Percentiles rank a stretch among this genome's conserved stretches.
Evolutionary conservation across 352 stramenopile genomes (phyloP).

Genomic region (Phytophthora foliorum): DNA sequence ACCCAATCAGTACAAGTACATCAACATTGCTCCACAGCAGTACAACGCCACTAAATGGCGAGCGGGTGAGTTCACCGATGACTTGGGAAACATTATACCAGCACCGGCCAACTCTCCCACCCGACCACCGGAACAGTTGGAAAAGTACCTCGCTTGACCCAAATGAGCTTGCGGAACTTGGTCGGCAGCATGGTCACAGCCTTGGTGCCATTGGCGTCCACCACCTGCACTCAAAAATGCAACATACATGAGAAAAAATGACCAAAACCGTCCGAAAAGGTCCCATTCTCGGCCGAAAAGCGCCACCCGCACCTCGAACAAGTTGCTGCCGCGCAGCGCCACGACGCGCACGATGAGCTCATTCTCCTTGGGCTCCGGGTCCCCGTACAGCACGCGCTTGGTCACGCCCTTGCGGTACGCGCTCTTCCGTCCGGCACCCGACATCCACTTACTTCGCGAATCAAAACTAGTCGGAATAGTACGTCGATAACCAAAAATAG

Average conservation of each 20-base stretch:
- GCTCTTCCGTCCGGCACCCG: constrained; percentile 90
- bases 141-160: constrained; percentile 93
- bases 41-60: not conserved
- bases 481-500: too few relatives aligned
- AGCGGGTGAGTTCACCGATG: not conserved
- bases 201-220: constrained; percentile 62
- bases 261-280: not conserved
- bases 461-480: constrained; percentile 10
- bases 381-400: constrained; percentile 91
- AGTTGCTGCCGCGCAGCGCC: constrained; percentile 94
- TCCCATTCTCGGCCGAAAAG: not conserved
- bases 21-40: not conserved
- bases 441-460: constrained; percentile 64
- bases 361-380: constrained; percentile 91
- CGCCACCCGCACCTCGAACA: constrained; percentile 93
- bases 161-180: constrained; percentile 99
- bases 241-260: not conserved
- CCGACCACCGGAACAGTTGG: not conserved
- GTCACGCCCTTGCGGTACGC: constrained; percentile 95
- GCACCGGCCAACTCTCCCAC: not conserved
- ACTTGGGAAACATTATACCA: not conserved
- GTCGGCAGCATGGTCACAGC: constrained; percentile 96
- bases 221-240: constrained; percentile 47
- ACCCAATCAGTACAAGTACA: not conserved
- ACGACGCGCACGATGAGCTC: constrained; percentile 94